Evolutionary conservation across 2,329 filamentous ascomycete genomes (phyloP), one percentile per base, ranked within the genome.

Genomic region (Penicillium digitatum): DNA sequence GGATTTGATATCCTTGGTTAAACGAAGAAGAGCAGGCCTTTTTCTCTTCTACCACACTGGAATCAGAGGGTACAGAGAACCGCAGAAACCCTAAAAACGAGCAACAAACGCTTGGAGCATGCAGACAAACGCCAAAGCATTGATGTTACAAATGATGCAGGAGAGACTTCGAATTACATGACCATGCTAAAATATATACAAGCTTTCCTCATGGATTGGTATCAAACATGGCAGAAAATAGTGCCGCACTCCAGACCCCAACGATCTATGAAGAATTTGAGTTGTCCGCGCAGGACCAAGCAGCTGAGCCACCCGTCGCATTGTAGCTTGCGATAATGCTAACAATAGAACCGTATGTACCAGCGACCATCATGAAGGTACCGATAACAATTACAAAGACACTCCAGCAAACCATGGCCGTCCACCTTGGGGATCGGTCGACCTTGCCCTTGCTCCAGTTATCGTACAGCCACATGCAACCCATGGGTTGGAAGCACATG

Each of bases 201-300:
- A 10, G 26, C 18, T 18, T n/a, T 31, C 26, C 20, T 22, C 26
- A 42, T 34, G 8, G n/a, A 42, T 7, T 8, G n/a, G 48, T 43
- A n/a, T 42, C 16, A 26, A n/a, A 10, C 2, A 39, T 26, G n/a
- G 8, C 8, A 32, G 27, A 31, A 18, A 5, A 11, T 1, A 11
- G 3, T 8, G 16, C n/a, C 5, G n/a, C 16, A 11, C 20, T 34
- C 48, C 14, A 31, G 14, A 24, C 5, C 14, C 18, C 7, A 22
- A 8, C 18, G 7, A 34, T 43, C 38, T 43, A 50, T 34, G 37
- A 18, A n/a, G 48, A 50, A 50, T 50, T 50, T 10, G 75, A 75
- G 63, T 78, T 78, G 49, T 78, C 76, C 0, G 73, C 72, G 44
- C 76, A 78, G 3, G 74, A 74, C 69, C 73, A 78, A 0, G 74